These are phyloP conservation scores for Limtongia smithiae DNA, from an alignment of 805 yeast genomes.

Conservation along the genomic window DNA sequence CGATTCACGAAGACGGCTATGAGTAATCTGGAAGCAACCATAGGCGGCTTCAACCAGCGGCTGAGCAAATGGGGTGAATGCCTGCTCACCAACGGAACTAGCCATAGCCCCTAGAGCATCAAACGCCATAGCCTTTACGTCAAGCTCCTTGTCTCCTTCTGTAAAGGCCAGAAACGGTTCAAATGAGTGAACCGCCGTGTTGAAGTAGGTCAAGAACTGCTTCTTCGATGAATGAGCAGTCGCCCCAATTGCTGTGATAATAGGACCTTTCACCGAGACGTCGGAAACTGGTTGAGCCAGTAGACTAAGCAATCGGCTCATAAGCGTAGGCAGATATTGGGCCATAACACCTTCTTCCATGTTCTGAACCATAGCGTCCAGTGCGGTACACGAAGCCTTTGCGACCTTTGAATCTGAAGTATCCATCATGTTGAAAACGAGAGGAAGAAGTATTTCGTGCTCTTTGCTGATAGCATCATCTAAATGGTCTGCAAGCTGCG, in stretches of 20 bases:
- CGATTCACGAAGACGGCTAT: constrained; percentile 86
- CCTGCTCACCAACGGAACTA: constrained; percentile 89
- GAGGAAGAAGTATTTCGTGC: constrained; percentile 78
- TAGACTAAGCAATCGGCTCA: constrained; percentile 84
- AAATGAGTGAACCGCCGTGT: constrained; percentile 70
- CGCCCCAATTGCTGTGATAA: constrained; percentile 92
- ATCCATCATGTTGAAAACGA: constrained; percentile 77
- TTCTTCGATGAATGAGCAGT: constrained; percentile 94
- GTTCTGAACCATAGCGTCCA: constrained; percentile 88
- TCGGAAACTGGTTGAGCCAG: constrained; percentile 63
- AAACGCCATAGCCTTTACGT: constrained; percentile 84
- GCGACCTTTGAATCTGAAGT: constrained; percentile 80
- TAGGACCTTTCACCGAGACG: constrained; percentile 50
- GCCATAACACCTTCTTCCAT: constrained; percentile 83
- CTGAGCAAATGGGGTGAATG: constrained; percentile 79
- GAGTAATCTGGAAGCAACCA: constrained; percentile 67
- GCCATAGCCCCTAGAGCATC: constrained; percentile 95
- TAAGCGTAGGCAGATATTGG: constrained; percentile 78
- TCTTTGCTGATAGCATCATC: constrained; percentile 80
- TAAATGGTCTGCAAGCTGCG: constrained; percentile 74
- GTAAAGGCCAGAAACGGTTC: constrained; percentile 75
- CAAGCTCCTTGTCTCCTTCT: constrained; percentile 82
- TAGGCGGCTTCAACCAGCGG: constrained; percentile 88
- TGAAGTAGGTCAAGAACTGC: constrained; percentile 80
- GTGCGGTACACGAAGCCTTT: constrained; percentile 84